Evolutionary conservation across 495 filamentous ascomycete genomes (phyloP), one percentile per base, ranked within the genome.

Genomic region (Hyaloscypha hepaticicola): DNA sequence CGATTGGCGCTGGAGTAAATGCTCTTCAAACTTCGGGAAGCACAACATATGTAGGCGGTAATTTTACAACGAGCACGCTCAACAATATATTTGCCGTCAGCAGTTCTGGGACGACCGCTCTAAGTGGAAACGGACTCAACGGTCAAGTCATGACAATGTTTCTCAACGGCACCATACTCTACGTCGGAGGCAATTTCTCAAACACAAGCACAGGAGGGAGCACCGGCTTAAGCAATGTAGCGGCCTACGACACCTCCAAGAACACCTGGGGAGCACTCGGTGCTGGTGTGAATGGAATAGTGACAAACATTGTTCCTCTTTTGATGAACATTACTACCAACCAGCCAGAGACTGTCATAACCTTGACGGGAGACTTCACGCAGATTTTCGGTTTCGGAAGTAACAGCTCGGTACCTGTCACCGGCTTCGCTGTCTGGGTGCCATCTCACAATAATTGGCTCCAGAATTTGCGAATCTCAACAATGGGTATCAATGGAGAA

Each of bases 381-480:
- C 77, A 85, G 64, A 82, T 97, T 27, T 77, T 87, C 22, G 82
- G 84, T 3, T 92, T 89, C 71, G 86, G 77, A 49, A 78, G 77
- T 58, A 88, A 86, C 66, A 69, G 80, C 12, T 82, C 84, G n/a
- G 75, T 86, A 12, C 69, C 82, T 14, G 88, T 87, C 2, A 72
- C 83, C 55, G 91, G 93, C 0, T 93, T 98, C 72, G 95, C 90
- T 29, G 79, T 97, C 26, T 99, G 95, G 95, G 89, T 98, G n/a
- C 92, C 92, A 24, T 95, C 93, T 5, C 83, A 81, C 55, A 83
- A 85, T 48, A 92, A 96, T 71, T 99, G 95, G 95, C 77, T 98
- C 25, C 86, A 91, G 74, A 94, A 92, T 67, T 77, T 98, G 48
- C 77, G 91, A 52, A 73, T 85, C 48, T 76, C 82, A n/a, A 80